phyloP scores from a whole-genome alignment of 148 eudicot genomes.

The Vaccinium macrocarpon region DNA sequence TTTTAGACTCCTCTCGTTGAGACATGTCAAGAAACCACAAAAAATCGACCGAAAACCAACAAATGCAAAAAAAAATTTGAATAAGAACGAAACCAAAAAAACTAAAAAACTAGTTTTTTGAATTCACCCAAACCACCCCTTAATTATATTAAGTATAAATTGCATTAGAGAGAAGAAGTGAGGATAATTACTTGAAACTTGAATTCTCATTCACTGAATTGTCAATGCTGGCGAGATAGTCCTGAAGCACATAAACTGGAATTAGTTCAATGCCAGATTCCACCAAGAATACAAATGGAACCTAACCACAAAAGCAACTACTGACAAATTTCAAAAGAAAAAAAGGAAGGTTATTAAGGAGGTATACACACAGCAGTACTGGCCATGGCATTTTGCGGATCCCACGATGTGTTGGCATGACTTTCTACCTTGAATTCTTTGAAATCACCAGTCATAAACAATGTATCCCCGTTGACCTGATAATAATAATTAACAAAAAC shows the following conservation, averaged over 20 bases:
- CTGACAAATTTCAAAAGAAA: background rate
- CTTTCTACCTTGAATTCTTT: slow-evolving; percentile 73
- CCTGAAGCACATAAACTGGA: slow-evolving; percentile 36
- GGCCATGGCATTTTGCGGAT: slow-evolving; percentile 62
- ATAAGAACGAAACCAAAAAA: no score
- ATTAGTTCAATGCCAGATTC: background rate
- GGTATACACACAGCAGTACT: slow-evolving; percentile 71
- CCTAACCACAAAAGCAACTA: slow-evolving; percentile 5
- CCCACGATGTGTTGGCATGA: slow-evolving; percentile 57
- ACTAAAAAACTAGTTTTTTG: no score
- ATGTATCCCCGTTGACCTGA: slow-evolving; percentile 89
- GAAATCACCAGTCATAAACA: slow-evolving; percentile 66
- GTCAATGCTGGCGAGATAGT: slow-evolving; percentile 69
- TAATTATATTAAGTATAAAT: background rate
- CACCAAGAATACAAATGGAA: background rate
- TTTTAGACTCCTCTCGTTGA: no score
- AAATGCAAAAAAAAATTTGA: no score
- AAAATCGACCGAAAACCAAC: no score
- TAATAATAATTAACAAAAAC: slow-evolving; percentile 17
- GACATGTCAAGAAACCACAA: no score
- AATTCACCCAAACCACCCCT: no score
- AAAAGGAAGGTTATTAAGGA: background rate
- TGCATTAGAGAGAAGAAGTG: background rate
- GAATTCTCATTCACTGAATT: slow-evolving; percentile 41
- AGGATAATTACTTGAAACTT: slow-evolving; percentile 58